These are phyloP conservation scores for Phytophthora citrophthora DNA, from an alignment of 352 stramenopile genomes.

Conservation along the genomic window DNA sequence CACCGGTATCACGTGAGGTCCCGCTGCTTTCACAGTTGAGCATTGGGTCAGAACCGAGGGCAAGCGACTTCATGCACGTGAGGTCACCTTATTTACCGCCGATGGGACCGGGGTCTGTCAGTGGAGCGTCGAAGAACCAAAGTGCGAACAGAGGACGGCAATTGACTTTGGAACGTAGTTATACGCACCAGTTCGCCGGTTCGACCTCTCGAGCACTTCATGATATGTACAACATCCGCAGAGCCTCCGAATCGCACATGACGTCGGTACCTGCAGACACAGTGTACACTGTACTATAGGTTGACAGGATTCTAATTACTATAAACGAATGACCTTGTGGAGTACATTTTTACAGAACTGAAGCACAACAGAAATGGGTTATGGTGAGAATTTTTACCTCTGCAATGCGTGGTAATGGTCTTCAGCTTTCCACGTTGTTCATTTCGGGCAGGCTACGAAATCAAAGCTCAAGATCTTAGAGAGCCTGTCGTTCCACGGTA, in stretches of 20 bases:
- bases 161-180: constrained; percentile 18
- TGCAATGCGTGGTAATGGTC: too few species aligned
- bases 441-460: too few species aligned
- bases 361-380: too few species aligned
- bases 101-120: constrained; percentile 12
- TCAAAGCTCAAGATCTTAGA: background rate
- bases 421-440: too few species aligned
- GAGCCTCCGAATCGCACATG: constrained; percentile 21
- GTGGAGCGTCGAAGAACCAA: constrained; percentile 3
- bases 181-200: constrained; percentile 31
- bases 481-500: background rate
- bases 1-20: constrained; percentile 10
- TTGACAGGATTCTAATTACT: background rate
- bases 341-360: too few species aligned
- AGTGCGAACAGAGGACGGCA: constrained; percentile 1
- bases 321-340: too few species aligned
- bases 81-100: constrained; percentile 8
- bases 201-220: constrained; percentile 33
- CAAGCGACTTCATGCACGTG: constrained; percentile 29
- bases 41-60: constrained; percentile 26
- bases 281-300: constrained; percentile 28
- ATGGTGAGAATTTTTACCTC: too few species aligned
- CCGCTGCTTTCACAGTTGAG: constrained; percentile 24
- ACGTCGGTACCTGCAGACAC: constrained; percentile 12
- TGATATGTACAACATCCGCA: constrained; percentile 35